Percentiles rank a stretch among this genome's conserved stretches.
Evolutionary conservation across 495 filamentous ascomycete species (phyloP).

Genomic region (Aspergillus heteromorphus): DNA sequence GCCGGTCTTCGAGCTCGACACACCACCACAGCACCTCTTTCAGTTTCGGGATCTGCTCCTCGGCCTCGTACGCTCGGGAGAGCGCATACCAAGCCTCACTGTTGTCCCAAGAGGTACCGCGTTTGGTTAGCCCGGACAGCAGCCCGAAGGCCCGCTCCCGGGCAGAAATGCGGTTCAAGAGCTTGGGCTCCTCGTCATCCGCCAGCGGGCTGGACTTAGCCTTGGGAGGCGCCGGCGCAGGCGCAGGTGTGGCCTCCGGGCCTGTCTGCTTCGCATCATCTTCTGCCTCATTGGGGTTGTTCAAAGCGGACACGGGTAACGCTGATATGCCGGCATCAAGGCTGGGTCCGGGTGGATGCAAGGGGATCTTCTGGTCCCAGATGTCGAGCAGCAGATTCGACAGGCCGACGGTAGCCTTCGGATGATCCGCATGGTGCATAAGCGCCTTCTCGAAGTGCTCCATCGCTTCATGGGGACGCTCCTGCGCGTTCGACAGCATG

Average conservation of each 20-base stretch:
- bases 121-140: constrained; percentile 72
- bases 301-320: constrained; percentile 18
- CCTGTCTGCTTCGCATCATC: background rate
- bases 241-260: constrained; percentile 3
- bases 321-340: constrained; percentile 27
- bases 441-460: constrained; percentile 76
- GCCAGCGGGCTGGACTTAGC: constrained; percentile 3
- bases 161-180: constrained; percentile 72
- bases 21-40: constrained; percentile 71
- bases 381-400: constrained; percentile 82
- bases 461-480: constrained; percentile 59
- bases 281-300: constrained; percentile 19
- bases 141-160: constrained; percentile 82
- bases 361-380: constrained; percentile 58
- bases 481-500: constrained; percentile 57
- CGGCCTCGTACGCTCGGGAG: constrained; percentile 77
- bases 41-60: constrained; percentile 76
- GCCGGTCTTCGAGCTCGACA: constrained; percentile 55
- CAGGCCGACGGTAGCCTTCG: constrained; percentile 72
- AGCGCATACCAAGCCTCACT: constrained; percentile 92
- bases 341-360: constrained; percentile 33
- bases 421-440: constrained; percentile 66
- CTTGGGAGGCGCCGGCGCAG: constrained; percentile 1
- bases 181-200: constrained; percentile 46
- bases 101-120: constrained; percentile 85